Conservation (phyloP, 768 basidiomycete genomes). For the Hygrophorus russula region DNA sequence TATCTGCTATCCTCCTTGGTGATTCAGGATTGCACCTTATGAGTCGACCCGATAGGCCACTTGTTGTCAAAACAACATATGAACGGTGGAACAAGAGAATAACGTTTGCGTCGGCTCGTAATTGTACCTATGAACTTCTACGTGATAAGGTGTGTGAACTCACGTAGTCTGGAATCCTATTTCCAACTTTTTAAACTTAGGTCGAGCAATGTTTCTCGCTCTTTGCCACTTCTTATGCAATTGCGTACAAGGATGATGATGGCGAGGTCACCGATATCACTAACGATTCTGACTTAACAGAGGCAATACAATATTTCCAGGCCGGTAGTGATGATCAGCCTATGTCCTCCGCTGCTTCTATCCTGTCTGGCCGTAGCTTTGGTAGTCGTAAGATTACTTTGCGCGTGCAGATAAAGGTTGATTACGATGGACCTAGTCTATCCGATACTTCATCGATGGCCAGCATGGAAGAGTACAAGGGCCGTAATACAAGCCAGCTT, state of each 20-base stretch:
- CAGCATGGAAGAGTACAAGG: conserved; percentile 64
- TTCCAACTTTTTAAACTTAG: conserved; percentile 25
- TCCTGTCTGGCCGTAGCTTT: conserved; percentile 60
- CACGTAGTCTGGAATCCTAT: background rate
- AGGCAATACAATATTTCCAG: conserved; percentile 82
- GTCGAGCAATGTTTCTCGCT: conserved; percentile 80
- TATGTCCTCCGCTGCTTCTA: conserved; percentile 61
- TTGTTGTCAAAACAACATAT: conserved; percentile 78
- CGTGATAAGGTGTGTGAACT: conserved; percentile 38
- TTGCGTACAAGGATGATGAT: conserved; percentile 85
- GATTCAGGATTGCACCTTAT: background rate
- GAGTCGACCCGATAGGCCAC: conserved; percentile 56
- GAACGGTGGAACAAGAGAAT: conserved; percentile 67
- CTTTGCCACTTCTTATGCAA: conserved; percentile 52
- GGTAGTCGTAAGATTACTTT: conserved; percentile 65
- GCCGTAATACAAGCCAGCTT: conserved; percentile 45
- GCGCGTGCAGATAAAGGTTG: conserved; percentile 65
- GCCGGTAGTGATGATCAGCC: conserved; percentile 65
- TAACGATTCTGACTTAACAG: conserved; percentile 65
- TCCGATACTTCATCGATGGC: conserved; percentile 80
- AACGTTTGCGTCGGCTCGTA: conserved; percentile 66
- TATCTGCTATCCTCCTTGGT: background rate
- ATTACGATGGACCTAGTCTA: conserved; percentile 85
- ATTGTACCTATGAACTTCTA: conserved; percentile 68
- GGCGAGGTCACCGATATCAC: conserved; percentile 63